Evolutionary conservation across 495 filamentous ascomycete species (phyloP), one percentile per base, ranked within the genome.

Genomic region (Penicillium tannophilum): DNA sequence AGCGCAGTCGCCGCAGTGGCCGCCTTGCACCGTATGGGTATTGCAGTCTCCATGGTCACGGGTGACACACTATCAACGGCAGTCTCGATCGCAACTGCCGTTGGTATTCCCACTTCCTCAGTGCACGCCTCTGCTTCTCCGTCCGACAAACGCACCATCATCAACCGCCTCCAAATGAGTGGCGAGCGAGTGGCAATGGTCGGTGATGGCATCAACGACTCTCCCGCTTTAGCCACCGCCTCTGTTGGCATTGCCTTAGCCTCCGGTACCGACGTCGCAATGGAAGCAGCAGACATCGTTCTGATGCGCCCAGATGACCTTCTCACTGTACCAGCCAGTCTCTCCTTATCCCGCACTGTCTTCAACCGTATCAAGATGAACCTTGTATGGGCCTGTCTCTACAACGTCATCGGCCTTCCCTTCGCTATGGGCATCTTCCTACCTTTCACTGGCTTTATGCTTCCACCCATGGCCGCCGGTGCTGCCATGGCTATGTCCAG

Each of bases 161-260:
- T 99, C 70, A 82, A 84, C 17, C 71, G 85, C 45, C 82, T 97
- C 36, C 90, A 97, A 74, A 78, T 77, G 0, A 61, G 72, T 3
- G 91, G 92, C 58, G 82, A 88, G 45, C 78, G 87, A 52, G 90
- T 99, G 23, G 94, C 91, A 63, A 98, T 99, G 94, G 94, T 98
- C 23, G 94, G 94, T 52, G 94, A 99, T 69, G 94, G 94, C 39
- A 97, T 99, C 82, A 99, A 99, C 72, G 94, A 99, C 79, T 97
- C 93, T 0, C 94, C 94, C 1, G 94, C 94, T 2, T 83, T 99
- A 2, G 94, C 93, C 16, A 96, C 92, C 2, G 92, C 94, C 30
- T 84, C 92, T 58, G 86, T 98, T 44, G 94, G 94, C 57, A 96
- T 99, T 64, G 92, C 93, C 17, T 89, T 99, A 69, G 83, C 90